These are phyloP conservation scores for Pyrus hybrid DNA, from an alignment of 331 rosid species.

Conservation along the genomic window DNA sequence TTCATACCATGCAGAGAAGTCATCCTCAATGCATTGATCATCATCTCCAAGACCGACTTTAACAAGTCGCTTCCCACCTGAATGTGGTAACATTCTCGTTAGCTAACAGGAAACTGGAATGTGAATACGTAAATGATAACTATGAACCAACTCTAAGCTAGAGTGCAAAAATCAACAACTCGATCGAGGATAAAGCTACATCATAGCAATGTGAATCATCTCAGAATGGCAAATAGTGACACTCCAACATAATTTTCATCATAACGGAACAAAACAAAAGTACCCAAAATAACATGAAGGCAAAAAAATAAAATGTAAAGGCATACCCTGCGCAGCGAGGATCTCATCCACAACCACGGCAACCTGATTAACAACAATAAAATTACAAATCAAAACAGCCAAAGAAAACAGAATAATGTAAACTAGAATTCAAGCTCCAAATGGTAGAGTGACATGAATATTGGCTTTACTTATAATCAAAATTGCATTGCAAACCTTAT, in stretches of 20 bases:
- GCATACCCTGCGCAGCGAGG: constrained; percentile 60
- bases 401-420: not conserved
- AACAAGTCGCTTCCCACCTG: constrained; percentile 86
- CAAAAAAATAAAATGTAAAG: not conserved
- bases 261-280: not conserved
- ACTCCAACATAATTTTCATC: not conserved
- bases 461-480: not conserved
- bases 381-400: not conserved
- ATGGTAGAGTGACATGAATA: not conserved
- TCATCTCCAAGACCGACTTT: constrained; percentile 93
- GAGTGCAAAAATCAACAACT: not conserved
- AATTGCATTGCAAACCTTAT: constrained; percentile 54
- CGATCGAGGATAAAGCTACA: not conserved
- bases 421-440: not conserved
- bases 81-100: not conserved
- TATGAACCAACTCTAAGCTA: not conserved
- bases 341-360: constrained; percentile 59
- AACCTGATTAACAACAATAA: constrained; percentile 39
- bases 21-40: constrained; percentile 98
- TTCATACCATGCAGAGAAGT: constrained; percentile 89
- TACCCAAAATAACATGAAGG: not conserved
- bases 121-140: too few species aligned
- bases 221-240: not conserved
- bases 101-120: not conserved
- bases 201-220: not conserved